Percentiles rank a stretch among this genome's conserved stretches.
Conservation (phyloP, 257 asterid genomes). For the Misopates orontium region DNA sequence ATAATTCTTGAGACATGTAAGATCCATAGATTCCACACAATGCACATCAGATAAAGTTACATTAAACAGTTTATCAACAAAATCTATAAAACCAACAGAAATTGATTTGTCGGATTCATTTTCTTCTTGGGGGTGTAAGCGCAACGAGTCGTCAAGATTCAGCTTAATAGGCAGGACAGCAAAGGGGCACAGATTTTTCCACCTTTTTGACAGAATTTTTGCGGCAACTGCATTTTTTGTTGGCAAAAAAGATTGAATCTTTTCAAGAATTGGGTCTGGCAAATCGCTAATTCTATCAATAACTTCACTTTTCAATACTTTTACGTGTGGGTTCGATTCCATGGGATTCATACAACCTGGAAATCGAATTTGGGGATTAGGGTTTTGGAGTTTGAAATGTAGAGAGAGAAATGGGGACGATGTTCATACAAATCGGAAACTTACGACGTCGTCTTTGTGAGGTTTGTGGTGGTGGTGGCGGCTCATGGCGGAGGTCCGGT, state of each 20-base stretch:
- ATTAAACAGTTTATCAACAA: not conserved
- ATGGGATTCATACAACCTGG: no score
- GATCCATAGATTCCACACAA: not conserved
- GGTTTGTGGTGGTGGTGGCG: no score
- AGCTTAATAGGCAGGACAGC: not conserved
- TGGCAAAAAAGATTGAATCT: not conserved
- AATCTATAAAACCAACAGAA: not conserved
- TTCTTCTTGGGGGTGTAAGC: not conserved
- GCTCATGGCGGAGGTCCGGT: no score
- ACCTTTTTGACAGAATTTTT: not conserved
- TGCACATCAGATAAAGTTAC: not conserved
- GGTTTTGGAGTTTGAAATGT: no score
- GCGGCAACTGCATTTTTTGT: conserved; percentile 11
- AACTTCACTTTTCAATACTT: not conserved
- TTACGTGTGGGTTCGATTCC: no score
- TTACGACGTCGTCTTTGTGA: no score
- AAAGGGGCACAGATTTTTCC: conserved; percentile 1
- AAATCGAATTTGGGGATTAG: no score
- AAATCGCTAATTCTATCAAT: conserved; percentile 5
- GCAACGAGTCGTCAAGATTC: not conserved
- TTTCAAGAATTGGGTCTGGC: not conserved
- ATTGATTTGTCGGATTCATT: not conserved
- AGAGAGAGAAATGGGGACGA: no score
- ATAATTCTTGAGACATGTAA: not conserved
- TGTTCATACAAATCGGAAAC: no score